Evolutionary conservation across 2,329 filamentous ascomycete genomes (phyloP), one percentile per base, ranked within the genome.

Genomic region (Cordyceps militaris): DNA sequence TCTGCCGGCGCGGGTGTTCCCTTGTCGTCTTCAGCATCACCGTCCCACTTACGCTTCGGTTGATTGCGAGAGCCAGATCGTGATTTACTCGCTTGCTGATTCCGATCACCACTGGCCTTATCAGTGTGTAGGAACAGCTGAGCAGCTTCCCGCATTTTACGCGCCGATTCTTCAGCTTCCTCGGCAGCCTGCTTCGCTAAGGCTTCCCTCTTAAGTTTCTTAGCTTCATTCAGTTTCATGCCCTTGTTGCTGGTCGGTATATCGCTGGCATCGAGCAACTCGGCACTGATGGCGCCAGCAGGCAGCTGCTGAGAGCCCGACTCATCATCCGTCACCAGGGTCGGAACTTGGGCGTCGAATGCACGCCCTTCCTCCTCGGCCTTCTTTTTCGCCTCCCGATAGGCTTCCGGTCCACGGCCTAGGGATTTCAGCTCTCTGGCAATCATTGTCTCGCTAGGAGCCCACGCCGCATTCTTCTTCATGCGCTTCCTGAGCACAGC

Each of bases 401-500:
- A 87, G 7, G 81, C 81, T 54, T 86, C 84, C 16, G 83, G 77
- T 3, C 85, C 85, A 46, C 89, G 84, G 1, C 85, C 85, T 19
- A 90, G 79, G 21, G 78, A 77, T 68, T 88, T 88, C 1, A 94
- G 80, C 70, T 93, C 89, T 30, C 89, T 79, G 16, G 87, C 83
- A 62, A 93, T 89, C 89, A 94, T 94, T 0, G 89, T 92, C 64
- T 90, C 87, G 61, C 88, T 92, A 0, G 89, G 89, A 3, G 83
- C 85, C 89, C 89, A 94, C 4, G 89, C 86, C 0, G 89, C 87
- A 66, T 94, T 94, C 78, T 94, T 94, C 80, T 94, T 94, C 89
- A 94, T 94, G 19, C 87, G 81, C 73, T 94, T 94, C 60, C 89
- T 79, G 8, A 94, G 77, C 61, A 84, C 81, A 1, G 84, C 84